Base-by-base conservation (phyloP, 2,329 filamentous ascomycete genomes). In the Dothidotthia symphoricarpi region DNA sequence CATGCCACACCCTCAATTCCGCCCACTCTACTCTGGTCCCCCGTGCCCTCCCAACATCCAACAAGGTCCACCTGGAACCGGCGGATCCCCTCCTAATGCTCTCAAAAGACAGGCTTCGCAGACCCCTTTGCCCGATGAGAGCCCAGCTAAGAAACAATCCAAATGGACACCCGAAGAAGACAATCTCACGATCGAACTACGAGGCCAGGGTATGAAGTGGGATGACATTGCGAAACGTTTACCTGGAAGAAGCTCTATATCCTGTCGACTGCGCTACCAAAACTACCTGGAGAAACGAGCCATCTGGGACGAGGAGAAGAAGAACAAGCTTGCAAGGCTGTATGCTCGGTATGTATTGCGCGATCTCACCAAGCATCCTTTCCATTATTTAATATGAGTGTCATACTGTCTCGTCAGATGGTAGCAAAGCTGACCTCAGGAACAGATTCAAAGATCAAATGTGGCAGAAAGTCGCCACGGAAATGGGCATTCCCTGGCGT, bases 151-250 rank as follows among this genome's bases (percentile, higher is more conserved):
- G 44, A 67, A 67, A 46, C 89, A 96, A 68, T 95, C 88, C 63
- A 97, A 97, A 69, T 97, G 93, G 93, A 94, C 88, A 4, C 76
- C 85, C 1, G 88, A 96, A 46, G 91, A 97, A 67, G 89, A 97
- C 67, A 81, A 86, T n/a, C 73, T 93, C 32, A 95, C 95, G 55
- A 95, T 96, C 57, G 87, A 94, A 66, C 78, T 97, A 46, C 82
- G 91, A 41, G 88, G 88, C 25, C 83, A 83, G 55, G 87, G 88
- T 7, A 95, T 96, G 88, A 97, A 97, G 65, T 97, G 91, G 93
- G 91, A 97, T 63, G 91, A 97, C 67, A 96, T 97, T 57, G 94
- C 88, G 46, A 94, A 91, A 72, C 81, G 85, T 37, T 73, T 97
- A 33, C 90, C 89, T 3, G 91, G 91, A 46, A 81, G 93, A 55